Percentiles rank a stretch among this genome's conserved stretches.
Evolutionary conservation across 2,329 filamentous ascomycete species (phyloP).

Genomic region (Fusarium nisikadoi): DNA sequence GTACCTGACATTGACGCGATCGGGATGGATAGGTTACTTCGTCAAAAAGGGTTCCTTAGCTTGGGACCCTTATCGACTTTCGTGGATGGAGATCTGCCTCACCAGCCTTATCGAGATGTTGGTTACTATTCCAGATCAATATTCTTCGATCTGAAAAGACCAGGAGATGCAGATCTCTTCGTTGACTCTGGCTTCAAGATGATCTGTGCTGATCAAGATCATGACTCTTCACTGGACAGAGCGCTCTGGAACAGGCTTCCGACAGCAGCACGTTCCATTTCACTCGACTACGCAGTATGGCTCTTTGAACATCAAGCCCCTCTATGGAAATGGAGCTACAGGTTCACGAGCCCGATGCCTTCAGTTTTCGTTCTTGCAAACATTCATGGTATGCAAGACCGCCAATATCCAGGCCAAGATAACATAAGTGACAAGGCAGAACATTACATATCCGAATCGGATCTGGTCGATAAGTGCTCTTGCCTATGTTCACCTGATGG

Average conservation of each 20-base stretch:
- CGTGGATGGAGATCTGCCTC: accelerated
- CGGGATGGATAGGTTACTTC: accelerated
- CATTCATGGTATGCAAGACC: accelerated
- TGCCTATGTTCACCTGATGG: background rate
- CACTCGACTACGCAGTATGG: background rate
- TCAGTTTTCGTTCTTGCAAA: accelerated
- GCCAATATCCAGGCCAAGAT: accelerated
- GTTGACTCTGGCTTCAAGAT: accelerated
- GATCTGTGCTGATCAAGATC: accelerated
- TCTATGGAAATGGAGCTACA: background rate
- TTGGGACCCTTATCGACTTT: accelerated
- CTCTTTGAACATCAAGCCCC: background rate
- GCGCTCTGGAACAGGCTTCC: too few species aligned
- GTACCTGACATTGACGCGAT: accelerated
- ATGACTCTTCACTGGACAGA: accelerated
- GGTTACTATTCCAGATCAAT: accelerated
- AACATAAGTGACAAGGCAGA: accelerated
- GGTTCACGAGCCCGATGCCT: background rate
- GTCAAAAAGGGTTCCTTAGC: accelerated
- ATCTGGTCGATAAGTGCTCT: accelerated
- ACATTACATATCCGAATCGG: too few species aligned
- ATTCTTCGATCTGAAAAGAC: accelerated
- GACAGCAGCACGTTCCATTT: too few species aligned
- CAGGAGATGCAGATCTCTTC: background rate
- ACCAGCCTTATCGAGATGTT: accelerated